Evolutionary conservation across 2,329 filamentous ascomycete species (phyloP), one percentile per base, ranked within the genome.

Genomic region (Ascomycota sp.): DNA sequence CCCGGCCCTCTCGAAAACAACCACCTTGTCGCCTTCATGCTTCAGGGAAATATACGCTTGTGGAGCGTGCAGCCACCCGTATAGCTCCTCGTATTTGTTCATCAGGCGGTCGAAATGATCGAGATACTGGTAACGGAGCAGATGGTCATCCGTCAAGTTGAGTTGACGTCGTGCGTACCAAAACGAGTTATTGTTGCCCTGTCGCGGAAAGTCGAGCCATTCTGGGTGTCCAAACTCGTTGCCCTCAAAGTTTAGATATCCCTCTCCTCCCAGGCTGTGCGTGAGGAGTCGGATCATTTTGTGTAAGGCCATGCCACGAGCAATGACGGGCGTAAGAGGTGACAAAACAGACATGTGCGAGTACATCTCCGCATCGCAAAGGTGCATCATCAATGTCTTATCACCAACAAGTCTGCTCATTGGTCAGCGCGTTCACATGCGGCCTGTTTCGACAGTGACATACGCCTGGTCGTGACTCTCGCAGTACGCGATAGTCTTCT

Each of bases 171-270:
- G 72, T 3, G 84, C 84, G 50, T 92, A 92, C 73, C 81, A 86
- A 64, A 84, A 93, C 31, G 79, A 89, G 57, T 92, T 92, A 48
- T 74, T 60, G 57, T 93, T 93, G 38, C 89, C 89, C 47, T 76
- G 82, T 34, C 89, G 79, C 4, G 89, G 89, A 56, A 98, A 98
- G 54, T 98, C 89, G 29, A 98, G 77, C 89, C 89, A 98, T 56
- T 98, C 89, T 0, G 89, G 89, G 51, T 98, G 89, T 1, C 89
- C 89, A 48, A 98, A 98, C 55, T 98, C 89, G 55, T 98, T 98
- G 39, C 89, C 89, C 58, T 93, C 84, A 46, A 98, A 98, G 60
- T 95, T 98, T 35, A 98, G 76, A 50, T 92, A 98, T 29, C 86
- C 89, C 56, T 98, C 89, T 36, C 89, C 89, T 38, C 89, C 89